Evolutionary conservation across 2,329 filamentous ascomycete species (phyloP).

Genomic region (Paraphoma sp.): DNA sequence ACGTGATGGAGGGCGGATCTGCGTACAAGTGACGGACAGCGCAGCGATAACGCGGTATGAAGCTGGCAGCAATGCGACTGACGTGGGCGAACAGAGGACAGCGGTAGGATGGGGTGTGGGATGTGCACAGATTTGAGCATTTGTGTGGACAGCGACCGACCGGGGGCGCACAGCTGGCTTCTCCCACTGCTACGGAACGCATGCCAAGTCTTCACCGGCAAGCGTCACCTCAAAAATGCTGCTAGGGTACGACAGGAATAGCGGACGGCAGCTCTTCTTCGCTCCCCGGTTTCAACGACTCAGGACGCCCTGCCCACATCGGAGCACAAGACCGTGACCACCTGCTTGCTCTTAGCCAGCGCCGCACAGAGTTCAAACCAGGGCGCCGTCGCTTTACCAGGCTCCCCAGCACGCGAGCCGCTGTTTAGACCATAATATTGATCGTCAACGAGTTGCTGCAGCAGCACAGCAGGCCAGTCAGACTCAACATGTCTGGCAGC

Average conservation of each 20-base stretch:
- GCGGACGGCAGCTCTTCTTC: constrained; percentile 19
- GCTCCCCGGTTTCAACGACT: constrained; percentile 32
- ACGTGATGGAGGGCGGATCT: constrained; percentile 5
- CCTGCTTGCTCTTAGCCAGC: not conserved
- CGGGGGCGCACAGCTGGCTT: constrained; percentile 22
- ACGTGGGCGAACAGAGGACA: constrained; percentile 29
- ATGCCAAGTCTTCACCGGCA: constrained; percentile 27
- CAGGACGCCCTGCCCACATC: constrained; percentile 16
- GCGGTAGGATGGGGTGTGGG: constrained; percentile 29
- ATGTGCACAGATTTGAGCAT: constrained; percentile 25
- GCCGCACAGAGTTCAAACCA: constrained; percentile 13
- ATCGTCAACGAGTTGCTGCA: constrained; percentile 19
- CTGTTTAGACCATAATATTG: constrained; percentile 15
- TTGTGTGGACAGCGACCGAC: constrained; percentile 31
- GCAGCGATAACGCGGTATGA: constrained; percentile 19
- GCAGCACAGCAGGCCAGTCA: constrained; percentile 6
- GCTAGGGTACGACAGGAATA: constrained; percentile 14
- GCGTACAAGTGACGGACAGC: constrained; percentile 16
- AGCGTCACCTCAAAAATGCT: constrained; percentile 13
- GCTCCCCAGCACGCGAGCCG: constrained; percentile 20
- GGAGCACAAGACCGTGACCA: constrained; percentile 26
- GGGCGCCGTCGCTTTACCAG: constrained; percentile 22
- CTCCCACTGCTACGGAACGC: constrained; percentile 20
- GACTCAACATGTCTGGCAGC: constrained; percentile 17
- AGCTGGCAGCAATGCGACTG: constrained; percentile 23